Percentiles rank a stretch among this genome's conserved stretches.
These are phyloP conservation scores for Lavandula angustifolia DNA, from an alignment of 257 asterid genomes.

Conservation along the genomic window DNA sequence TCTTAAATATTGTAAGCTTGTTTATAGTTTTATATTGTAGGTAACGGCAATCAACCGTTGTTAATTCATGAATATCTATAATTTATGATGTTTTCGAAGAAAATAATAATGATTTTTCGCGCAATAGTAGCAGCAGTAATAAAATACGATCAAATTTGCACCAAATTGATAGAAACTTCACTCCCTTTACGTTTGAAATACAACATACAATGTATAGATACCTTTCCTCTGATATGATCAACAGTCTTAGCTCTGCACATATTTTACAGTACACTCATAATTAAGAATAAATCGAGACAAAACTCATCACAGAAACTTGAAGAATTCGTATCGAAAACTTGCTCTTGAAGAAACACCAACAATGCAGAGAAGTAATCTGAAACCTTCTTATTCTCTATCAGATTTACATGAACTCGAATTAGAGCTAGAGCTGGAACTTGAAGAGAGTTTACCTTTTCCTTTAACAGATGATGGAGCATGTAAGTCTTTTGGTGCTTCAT, in stretches of 20 bases:
- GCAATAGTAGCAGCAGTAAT: not conserved
- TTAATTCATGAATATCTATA: constrained; percentile 22
- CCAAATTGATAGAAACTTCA: not conserved
- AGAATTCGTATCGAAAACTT: too few relatives aligned
- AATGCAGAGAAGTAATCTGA: not conserved
- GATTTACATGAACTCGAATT: constrained; percentile 55
- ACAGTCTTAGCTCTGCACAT: constrained; percentile 25
- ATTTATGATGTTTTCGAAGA: constrained; percentile 14
- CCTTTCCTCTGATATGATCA: not conserved
- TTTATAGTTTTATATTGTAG: constrained; percentile 5
- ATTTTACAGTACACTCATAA: constrained; percentile 31
- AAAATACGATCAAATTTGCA: not conserved
- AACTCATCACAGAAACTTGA: too few relatives aligned
- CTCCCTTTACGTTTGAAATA: constrained; percentile 14
- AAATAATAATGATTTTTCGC: not conserved
- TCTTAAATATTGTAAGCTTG: constrained; percentile 9
- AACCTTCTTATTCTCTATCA: constrained; percentile 42
- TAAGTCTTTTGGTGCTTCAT: constrained; percentile 31
- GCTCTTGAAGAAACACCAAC: constrained; percentile 51
- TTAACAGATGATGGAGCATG: constrained; percentile 31
- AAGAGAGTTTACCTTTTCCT: constrained; percentile 42
- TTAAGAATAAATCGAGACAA: constrained; percentile 13
- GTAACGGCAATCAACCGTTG: too few relatives aligned
- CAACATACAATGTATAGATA: constrained; percentile 8
- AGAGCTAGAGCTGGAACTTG: constrained; percentile 61